Evolutionary conservation across 2,329 filamentous ascomycete species (phyloP).

Genomic region (Paecilomyces niveus): DNA sequence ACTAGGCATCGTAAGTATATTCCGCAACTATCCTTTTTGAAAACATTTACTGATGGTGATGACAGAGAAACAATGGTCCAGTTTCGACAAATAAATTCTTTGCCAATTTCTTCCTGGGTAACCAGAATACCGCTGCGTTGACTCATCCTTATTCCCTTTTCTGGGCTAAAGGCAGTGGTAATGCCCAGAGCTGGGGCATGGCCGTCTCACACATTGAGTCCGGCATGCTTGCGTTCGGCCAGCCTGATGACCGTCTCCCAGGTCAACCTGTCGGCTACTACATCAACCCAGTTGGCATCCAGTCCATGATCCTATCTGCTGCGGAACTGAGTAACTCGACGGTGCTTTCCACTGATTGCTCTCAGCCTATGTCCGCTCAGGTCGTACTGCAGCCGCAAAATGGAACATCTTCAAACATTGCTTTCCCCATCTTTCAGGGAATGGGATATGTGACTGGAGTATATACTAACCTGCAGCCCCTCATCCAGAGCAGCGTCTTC

Average conservation of each 20-base stretch:
- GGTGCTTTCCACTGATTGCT: constrained; percentile 45
- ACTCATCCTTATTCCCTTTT: constrained; percentile 67
- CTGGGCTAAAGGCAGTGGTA: constrained; percentile 59
- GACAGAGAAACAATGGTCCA: constrained; percentile 26
- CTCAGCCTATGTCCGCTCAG: constrained; percentile 54
- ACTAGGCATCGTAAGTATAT: constrained; percentile 28
- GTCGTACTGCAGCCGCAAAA: constrained; percentile 57
- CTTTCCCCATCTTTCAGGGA: constrained; percentile 79
- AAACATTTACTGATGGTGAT: constrained; percentile 6
- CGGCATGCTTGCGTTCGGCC: constrained; percentile 60
- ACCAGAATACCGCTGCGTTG: constrained; percentile 62
- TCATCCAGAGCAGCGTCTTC: constrained; percentile 66
- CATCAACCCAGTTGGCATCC: constrained; percentile 72
- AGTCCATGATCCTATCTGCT: constrained; percentile 74
- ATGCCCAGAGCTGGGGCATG: constrained; percentile 67
- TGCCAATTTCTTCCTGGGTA: constrained; percentile 70
- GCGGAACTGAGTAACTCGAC: constrained; percentile 61
- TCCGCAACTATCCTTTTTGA: neutral
- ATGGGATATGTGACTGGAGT: constrained; percentile 79
- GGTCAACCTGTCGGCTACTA: constrained; percentile 62
- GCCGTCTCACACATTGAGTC: constrained; percentile 66
- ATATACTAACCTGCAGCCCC: constrained; percentile 63
- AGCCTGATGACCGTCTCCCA: constrained; percentile 43
- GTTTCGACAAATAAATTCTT: constrained; percentile 56
- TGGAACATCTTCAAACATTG: constrained; percentile 55